A percentile compares a stretch with the other conserved stretches of the same genome.
phyloP scores from a whole-genome alignment of 306 rosid species.

The Prunus padus region DNA sequence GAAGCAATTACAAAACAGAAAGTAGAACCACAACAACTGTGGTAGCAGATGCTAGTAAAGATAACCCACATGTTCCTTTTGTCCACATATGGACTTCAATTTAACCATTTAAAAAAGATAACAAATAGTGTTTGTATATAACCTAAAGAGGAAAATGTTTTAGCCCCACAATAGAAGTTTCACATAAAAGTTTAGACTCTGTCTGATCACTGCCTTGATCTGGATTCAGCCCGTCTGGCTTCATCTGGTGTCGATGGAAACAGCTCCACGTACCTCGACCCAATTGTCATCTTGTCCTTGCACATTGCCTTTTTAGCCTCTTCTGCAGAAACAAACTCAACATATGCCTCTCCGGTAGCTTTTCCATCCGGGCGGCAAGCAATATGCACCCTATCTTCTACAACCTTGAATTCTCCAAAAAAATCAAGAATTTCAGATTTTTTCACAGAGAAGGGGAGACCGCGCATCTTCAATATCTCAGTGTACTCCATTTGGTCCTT shows the following conservation, averaged over 20 bases:
- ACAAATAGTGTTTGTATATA: slow-evolving; percentile 1
- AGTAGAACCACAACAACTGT: background rate
- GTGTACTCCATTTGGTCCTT: slow-evolving; percentile 95
- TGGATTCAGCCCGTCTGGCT: slow-evolving; percentile 93
- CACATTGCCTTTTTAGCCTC: slow-evolving; percentile 93
- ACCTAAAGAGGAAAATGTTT: slow-evolving; percentile 4
- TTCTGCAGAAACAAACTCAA: slow-evolving; percentile 79
- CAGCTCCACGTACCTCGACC: slow-evolving; percentile 97
- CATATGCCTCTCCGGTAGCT: slow-evolving; percentile 97
- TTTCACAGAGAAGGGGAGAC: slow-evolving; percentile 73
- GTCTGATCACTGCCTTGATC: slow-evolving; percentile 76
- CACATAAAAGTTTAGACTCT: background rate
- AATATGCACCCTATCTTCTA: slow-evolving; percentile 79
- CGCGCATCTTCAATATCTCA: slow-evolving; percentile 96
- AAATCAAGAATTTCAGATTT: slow-evolving; percentile 74
- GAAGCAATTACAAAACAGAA: background rate
- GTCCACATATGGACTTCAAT: background rate
- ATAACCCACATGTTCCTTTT: background rate
- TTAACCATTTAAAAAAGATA: slow-evolving; percentile 12
- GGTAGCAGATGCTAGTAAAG: background rate
- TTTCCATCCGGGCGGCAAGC: slow-evolving; percentile 97
- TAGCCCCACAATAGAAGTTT: slow-evolving; percentile 12
- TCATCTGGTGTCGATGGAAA: slow-evolving; percentile 97
- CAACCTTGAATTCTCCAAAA: slow-evolving; percentile 66
- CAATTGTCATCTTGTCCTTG: slow-evolving; percentile 97